A percentile compares a stretch with the other conserved stretches of the same genome.
phyloP scores from a whole-genome alignment of 352 stramenopile species.

The Pythium utonaiense region DNA sequence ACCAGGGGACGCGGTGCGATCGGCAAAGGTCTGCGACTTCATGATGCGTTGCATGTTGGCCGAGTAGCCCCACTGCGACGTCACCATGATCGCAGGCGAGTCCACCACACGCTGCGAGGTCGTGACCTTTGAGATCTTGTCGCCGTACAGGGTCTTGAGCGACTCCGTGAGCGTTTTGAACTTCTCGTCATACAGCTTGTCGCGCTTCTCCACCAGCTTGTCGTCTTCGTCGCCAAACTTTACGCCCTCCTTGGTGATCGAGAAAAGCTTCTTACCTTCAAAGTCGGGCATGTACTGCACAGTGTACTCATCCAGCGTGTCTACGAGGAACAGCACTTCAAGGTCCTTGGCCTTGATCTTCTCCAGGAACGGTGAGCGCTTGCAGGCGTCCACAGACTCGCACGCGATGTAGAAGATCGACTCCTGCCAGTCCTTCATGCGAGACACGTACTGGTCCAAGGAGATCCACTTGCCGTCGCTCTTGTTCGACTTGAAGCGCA shows the following conservation, averaged over 20 bases:
- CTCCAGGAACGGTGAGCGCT: constrained; percentile 97
- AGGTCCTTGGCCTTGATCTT: constrained; percentile 95
- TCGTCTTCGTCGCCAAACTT: constrained; percentile 99
- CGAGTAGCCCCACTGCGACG: constrained; percentile 95
- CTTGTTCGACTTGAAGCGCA: constrained; percentile 96
- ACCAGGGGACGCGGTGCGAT: constrained; percentile 44
- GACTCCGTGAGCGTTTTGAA: constrained; percentile 95
- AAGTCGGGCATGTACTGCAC: constrained; percentile 93
- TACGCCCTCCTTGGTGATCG: constrained; percentile 97
- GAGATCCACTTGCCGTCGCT: constrained; percentile 91
- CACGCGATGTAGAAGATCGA: constrained; percentile 99
- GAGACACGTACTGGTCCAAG: constrained; percentile 95
- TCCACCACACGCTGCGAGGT: constrained; percentile 94
- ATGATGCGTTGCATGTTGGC: constrained; percentile 99
- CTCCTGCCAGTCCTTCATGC: constrained; percentile 99
- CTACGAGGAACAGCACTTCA: constrained; percentile 98
- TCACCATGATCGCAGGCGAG: constrained; percentile 95
- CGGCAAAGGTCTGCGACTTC: constrained; percentile 96
- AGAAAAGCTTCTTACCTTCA: constrained; percentile 95
- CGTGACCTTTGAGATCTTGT: constrained; percentile 93
- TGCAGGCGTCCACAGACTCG: constrained; percentile 89
- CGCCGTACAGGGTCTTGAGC: constrained; percentile 94
- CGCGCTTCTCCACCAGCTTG: constrained; percentile 90
- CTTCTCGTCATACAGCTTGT: constrained; percentile 96
- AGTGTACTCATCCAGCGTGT: constrained; percentile 98